Percentiles rank a stretch among this genome's conserved stretches.
Evolutionary conservation across 2,329 filamentous ascomycete species (phyloP).

Genomic region (Penicillium thymicola): DNA sequence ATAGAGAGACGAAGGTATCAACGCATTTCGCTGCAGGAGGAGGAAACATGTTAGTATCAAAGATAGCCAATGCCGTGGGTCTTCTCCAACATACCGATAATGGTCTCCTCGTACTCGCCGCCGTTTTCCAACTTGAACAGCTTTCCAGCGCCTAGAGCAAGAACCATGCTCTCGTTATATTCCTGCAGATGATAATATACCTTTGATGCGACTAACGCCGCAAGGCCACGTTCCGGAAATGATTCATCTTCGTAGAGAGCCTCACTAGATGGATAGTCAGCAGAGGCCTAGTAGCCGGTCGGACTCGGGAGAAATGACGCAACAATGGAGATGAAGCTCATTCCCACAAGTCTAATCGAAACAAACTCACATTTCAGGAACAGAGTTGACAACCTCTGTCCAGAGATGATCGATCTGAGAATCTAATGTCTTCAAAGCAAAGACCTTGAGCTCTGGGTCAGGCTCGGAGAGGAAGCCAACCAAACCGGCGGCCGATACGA

Average conservation of each 20-base stretch:
- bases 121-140: constrained; percentile 88
- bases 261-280: constrained; percentile 60
- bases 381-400: constrained; percentile 90
- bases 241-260: constrained; percentile 94
- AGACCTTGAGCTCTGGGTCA: constrained; percentile 89
- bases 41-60: not conserved
- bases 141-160: constrained; percentile 90
- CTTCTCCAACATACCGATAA: constrained; percentile 63
- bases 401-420: constrained; percentile 95
- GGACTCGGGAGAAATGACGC: constrained; percentile 3
- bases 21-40: constrained; percentile 71
- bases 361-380: constrained; percentile 80
- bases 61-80: not conserved
- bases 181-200: constrained; percentile 98
- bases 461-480: constrained; percentile 94
- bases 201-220: constrained; percentile 91
- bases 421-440: constrained; percentile 91
- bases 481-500: constrained; percentile 90
- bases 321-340: not conserved
- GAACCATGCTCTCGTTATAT: constrained; percentile 99
- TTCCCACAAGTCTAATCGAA: not conserved
- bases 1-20: constrained; percentile 91
- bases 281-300: constrained; percentile 11
- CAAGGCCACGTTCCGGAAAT: constrained; percentile 90
- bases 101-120: constrained; percentile 97